phyloP scores from a whole-genome alignment of 1,139 yeast genomes.

The Saccharomycopsis hybrid region DNA sequence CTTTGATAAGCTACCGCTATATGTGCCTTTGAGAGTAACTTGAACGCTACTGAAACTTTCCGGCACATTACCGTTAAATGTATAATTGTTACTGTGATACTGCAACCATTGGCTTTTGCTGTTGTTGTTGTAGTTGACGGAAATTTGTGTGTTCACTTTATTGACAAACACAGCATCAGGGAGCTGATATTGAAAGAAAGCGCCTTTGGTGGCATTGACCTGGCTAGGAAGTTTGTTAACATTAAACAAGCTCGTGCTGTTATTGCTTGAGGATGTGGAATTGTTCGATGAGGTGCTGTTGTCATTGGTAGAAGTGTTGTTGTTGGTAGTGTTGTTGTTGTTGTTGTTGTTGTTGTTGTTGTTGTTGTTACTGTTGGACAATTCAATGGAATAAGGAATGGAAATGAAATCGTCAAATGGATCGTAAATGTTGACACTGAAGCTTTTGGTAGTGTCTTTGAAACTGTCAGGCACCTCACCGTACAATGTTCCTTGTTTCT shows the following conservation, averaged over 20 bases:
- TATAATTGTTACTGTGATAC: conserved; percentile 51
- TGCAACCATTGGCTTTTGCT: too few relatives aligned
- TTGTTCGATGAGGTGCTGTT: conserved; percentile 19
- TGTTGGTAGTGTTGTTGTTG: background rate
- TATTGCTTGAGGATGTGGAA: background rate
- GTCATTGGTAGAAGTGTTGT: conserved; percentile 25
- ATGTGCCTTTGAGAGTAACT: conserved; percentile 45
- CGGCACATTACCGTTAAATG: conserved; percentile 69
- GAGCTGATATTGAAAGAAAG: conserved; percentile 50
- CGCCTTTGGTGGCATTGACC: conserved; percentile 61
- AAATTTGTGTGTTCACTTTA: conserved; percentile 42
- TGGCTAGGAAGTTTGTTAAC: conserved; percentile 37
- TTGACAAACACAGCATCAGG: conserved; percentile 50
- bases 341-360: background rate
- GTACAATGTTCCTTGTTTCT: conserved; percentile 32
- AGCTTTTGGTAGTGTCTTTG: conserved; percentile 34
- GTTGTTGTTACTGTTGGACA: background rate
- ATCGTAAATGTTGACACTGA: conserved; percentile 57
- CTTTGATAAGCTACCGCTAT: conserved; percentile 32
- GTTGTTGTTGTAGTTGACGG: conserved; percentile 36
- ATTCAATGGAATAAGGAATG: background rate
- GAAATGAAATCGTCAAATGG: conserved; percentile 57
- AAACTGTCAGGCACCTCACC: conserved; percentile 54
- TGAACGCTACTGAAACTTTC: conserved; percentile 41
- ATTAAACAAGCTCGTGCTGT: conserved; percentile 8